Percentiles rank a stretch among this genome's conserved stretches.
Conservation (phyloP, 441 rosid species). For the Eruca vesicaria region DNA sequence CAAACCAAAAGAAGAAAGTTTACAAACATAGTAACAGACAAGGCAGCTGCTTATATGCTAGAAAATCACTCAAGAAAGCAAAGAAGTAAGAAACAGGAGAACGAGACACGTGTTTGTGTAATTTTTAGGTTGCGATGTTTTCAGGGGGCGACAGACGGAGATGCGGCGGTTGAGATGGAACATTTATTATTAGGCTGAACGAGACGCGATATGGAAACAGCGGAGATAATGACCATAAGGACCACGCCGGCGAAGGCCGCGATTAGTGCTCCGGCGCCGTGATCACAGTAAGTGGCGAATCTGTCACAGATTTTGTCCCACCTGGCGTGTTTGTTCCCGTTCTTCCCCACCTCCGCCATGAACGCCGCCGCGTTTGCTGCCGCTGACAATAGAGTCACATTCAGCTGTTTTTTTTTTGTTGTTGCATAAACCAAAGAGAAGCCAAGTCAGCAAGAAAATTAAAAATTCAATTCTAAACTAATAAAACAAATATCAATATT, state of each 20-base stretch:
- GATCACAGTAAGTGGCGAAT: slow-evolving; percentile 61
- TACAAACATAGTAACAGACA: not conserved
- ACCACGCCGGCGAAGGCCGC: slow-evolving; percentile 55
- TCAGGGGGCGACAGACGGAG: slow-evolving; percentile 13
- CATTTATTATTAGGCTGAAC: slow-evolving; percentile 22
- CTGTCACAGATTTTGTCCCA: slow-evolving; percentile 82
- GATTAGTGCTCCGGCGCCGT: slow-evolving; percentile 56
- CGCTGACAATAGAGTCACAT: slow-evolving; percentile 53
- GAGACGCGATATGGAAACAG: slow-evolving; percentile 45
- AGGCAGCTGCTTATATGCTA: slow-evolving; percentile 10
- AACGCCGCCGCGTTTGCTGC: slow-evolving; percentile 67
- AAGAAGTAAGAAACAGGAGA: slow-evolving; percentile 4
- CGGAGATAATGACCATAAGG: slow-evolving; percentile 49
- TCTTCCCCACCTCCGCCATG: slow-evolving; percentile 81
- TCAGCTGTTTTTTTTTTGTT: slow-evolving; percentile 41
- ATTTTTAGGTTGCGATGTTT: not conserved
- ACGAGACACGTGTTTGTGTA: not conserved
- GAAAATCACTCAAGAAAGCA: slow-evolving; percentile 26
- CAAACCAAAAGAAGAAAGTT: too few species aligned
- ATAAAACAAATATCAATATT: not conserved
- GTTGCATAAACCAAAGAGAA: not conserved
- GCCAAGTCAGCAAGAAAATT: not conserved
- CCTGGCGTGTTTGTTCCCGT: slow-evolving; percentile 79
- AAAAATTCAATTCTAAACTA: not conserved
- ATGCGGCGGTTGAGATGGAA: not conserved